Conservation (phyloP, 2,329 filamentous ascomycete species). For the Diaporthe destruens region DNA sequence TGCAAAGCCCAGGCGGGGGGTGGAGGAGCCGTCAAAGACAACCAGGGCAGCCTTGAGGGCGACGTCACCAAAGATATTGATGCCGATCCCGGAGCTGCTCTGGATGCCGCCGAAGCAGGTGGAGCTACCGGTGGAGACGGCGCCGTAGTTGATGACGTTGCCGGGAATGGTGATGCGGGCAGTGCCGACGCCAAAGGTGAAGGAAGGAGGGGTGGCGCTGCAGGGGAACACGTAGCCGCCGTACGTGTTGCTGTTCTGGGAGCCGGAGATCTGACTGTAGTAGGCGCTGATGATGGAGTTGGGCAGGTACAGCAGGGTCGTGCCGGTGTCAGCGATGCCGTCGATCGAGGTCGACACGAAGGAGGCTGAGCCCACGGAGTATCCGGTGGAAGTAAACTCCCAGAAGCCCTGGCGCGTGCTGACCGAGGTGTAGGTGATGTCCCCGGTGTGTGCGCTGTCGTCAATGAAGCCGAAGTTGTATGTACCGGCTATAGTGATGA, state of each 20-base stretch:
- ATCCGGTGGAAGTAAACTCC: conserved; percentile 61
- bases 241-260: conserved; percentile 48
- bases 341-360: conserved; percentile 50
- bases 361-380: conserved; percentile 50
- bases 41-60: conserved; percentile 47
- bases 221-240: conserved; percentile 44
- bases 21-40: conserved; percentile 45
- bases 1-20: conserved; percentile 45
- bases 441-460: conserved; percentile 64
- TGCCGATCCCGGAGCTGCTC: conserved; percentile 42
- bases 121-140: conserved; percentile 33
- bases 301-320: conserved; percentile 65
- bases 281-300: conserved; percentile 60
- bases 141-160: conserved; percentile 43
- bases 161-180: conserved; percentile 42
- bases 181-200: conserved; percentile 43
- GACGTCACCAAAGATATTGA: conserved; percentile 47
- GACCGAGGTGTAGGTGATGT: conserved; percentile 67
- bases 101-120: conserved; percentile 44
- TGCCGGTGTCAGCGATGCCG: conserved; percentile 68
- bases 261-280: conserved; percentile 60
- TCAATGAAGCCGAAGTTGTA: conserved; percentile 62
- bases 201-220: conserved; percentile 42
- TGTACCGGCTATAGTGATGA: conserved; percentile 41
- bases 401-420: conserved; percentile 71